phyloP scores from a whole-genome alignment of 148 eudicot species.

The Silene uniflora region DNA sequence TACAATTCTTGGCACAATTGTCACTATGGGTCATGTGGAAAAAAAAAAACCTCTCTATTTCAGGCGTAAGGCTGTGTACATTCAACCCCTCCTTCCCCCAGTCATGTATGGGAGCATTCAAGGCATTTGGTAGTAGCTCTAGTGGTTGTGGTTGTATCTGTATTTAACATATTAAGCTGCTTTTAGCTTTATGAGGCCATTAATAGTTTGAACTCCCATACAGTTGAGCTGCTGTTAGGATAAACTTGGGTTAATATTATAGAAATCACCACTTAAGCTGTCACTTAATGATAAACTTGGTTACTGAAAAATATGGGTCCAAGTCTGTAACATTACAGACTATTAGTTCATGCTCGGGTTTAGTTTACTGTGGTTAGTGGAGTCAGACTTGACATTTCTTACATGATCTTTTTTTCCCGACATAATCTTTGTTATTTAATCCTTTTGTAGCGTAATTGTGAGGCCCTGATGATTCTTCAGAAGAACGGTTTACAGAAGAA shows the following conservation, averaged over 20 bases:
- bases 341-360: neutral
- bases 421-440: conserved; percentile 13
- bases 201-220: too few relatives aligned
- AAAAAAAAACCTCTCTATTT: too few relatives aligned
- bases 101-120: too few relatives aligned
- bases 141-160: neutral
- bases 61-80: too few relatives aligned
- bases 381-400: neutral
- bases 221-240: too few relatives aligned
- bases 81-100: too few relatives aligned
- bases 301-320: neutral
- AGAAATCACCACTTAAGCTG: neutral
- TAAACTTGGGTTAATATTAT: neutral
- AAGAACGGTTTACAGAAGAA: conserved; percentile 83
- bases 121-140: too few relatives aligned
- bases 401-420: neutral
- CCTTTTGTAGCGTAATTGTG: conserved; percentile 68
- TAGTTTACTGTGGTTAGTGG: neutral
- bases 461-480: conserved; percentile 87
- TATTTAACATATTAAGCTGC: neutral
- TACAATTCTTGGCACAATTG: too few relatives aligned
- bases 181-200: neutral
- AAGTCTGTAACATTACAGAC: neutral
- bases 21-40: too few relatives aligned
- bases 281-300: neutral